These are phyloP conservation scores for Haberlea rhodopensis DNA, from an alignment of 257 asterid species.

Conservation along the genomic window DNA sequence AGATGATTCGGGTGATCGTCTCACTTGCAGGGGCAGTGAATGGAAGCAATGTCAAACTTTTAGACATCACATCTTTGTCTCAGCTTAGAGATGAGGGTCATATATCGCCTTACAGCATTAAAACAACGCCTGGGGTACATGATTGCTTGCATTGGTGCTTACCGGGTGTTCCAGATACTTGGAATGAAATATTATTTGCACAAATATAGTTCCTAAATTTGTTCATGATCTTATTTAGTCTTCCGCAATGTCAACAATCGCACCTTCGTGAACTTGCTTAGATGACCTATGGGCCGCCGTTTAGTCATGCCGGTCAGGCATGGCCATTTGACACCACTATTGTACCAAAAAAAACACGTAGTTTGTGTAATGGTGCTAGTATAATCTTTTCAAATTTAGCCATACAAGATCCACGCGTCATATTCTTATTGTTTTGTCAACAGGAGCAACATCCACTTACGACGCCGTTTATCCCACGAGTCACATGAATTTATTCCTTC, in stretches of 20 bases:
- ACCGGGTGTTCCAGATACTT: constrained; percentile 89
- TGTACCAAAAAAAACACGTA: too few relatives aligned
- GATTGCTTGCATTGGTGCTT: constrained; percentile 99
- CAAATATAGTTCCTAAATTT: constrained; percentile 47
- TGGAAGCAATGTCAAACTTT: constrained; percentile 59
- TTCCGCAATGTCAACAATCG: too few relatives aligned
- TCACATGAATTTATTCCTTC: constrained; percentile 75
- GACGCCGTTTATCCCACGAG: constrained; percentile 80
- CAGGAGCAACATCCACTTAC: constrained; percentile 71
- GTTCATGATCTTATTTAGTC: too few relatives aligned
- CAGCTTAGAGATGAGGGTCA: constrained; percentile 92
- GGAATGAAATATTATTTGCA: constrained; percentile 83
- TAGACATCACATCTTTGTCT: constrained; percentile 74
- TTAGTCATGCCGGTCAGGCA: too few relatives aligned
- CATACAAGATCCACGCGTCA: too few relatives aligned
- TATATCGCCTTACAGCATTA: constrained; percentile 78
- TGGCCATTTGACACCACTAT: too few relatives aligned
- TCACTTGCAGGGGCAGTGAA: constrained; percentile 69
- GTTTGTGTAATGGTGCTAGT: too few relatives aligned
- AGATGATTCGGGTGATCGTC: constrained; percentile 66
- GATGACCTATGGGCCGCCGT: too few relatives aligned
- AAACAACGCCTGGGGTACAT: constrained; percentile 72
- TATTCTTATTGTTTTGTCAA: too few relatives aligned
- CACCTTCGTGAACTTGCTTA: too few relatives aligned
- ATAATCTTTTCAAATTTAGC: too few relatives aligned